Conservation (phyloP, 768 basidiomycete genomes). For the Podaxis carcinomalis region DNA sequence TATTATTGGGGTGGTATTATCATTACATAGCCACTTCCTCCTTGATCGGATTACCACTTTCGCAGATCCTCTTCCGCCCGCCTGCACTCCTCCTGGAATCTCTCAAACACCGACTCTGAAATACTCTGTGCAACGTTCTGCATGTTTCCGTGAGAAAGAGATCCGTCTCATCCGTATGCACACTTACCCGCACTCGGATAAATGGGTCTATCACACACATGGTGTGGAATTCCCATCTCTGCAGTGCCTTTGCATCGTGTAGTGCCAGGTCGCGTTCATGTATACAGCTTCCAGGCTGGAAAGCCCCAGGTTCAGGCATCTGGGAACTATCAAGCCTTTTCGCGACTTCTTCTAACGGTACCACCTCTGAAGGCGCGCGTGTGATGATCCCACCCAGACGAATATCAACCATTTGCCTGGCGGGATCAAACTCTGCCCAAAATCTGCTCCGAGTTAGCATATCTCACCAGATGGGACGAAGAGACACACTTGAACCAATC, state of each 20-base stretch:
- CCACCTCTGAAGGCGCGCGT: conserved; percentile 1
- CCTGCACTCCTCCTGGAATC: conserved; percentile 5
- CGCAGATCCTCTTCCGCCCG: neutral
- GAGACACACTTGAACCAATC: conserved; percentile 41
- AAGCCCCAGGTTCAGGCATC: neutral
- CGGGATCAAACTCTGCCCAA: conserved; percentile 40
- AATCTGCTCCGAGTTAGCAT: conserved; percentile 28
- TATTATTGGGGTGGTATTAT: conserved; percentile 3
- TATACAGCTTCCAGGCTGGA: neutral
- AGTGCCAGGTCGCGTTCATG: neutral
- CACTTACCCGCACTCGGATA: conserved; percentile 30
- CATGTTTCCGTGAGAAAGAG: neutral
- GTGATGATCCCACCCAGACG: conserved; percentile 35
- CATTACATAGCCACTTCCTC: conserved; percentile 11
- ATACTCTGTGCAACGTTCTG: conserved; percentile 7
- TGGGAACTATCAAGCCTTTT: neutral
- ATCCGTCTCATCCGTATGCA: neutral
- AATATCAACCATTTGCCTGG: conserved; percentile 28
- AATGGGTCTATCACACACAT: conserved; percentile 36
- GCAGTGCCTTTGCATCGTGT: neutral
- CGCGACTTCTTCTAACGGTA: neutral
- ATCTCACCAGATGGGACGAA: neutral
- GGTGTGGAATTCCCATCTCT: conserved; percentile 5
- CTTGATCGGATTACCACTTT: conserved; percentile 4
- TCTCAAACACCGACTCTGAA: neutral